Conservation (phyloP, 805 yeast genomes). For the Candida broadrunensis region DNA sequence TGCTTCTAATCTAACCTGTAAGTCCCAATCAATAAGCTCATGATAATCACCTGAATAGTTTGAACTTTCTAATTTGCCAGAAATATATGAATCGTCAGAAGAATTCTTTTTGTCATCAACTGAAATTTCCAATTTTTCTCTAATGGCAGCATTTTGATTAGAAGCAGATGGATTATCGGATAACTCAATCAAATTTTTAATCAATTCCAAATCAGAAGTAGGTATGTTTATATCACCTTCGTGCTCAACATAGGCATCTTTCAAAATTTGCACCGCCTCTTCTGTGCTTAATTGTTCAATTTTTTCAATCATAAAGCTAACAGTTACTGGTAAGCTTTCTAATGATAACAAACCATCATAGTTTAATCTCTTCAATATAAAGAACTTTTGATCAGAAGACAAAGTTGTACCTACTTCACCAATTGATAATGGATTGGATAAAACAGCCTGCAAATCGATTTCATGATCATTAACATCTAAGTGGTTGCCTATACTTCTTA, state of each 20-base stretch:
- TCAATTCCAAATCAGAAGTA: conserved; percentile 21
- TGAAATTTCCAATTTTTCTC: not conserved
- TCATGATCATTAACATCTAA: conserved; percentile 10
- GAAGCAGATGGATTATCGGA: not conserved
- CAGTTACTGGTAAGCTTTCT: conserved; percentile 30
- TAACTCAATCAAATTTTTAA: conserved; percentile 14
- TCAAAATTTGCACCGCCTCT: conserved; percentile 26
- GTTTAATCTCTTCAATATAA: conserved; percentile 24
- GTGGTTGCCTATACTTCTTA: conserved; percentile 1
- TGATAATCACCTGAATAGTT: conserved; percentile 3
- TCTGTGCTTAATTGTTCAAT: conserved; percentile 17
- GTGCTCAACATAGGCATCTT: conserved; percentile 24
- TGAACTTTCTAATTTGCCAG: not conserved
- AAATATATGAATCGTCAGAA: not conserved
- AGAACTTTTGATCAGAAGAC: conserved; percentile 23
- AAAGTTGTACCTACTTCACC: conserved; percentile 20
- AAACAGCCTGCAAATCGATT: conserved; percentile 13
- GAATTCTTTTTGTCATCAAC: not conserved
- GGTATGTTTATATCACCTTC: conserved; percentile 33
- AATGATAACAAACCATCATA: conserved; percentile 20
- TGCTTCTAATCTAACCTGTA: conserved; percentile 39
- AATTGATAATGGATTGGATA: conserved; percentile 20
- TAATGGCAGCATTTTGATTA: not conserved
- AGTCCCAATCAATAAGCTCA: conserved; percentile 8
- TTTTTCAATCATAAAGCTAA: conserved; percentile 27